These are phyloP conservation scores for Bruguiera hainesii DNA, from an alignment of 441 rosid genomes.

Conservation along the genomic window DNA sequence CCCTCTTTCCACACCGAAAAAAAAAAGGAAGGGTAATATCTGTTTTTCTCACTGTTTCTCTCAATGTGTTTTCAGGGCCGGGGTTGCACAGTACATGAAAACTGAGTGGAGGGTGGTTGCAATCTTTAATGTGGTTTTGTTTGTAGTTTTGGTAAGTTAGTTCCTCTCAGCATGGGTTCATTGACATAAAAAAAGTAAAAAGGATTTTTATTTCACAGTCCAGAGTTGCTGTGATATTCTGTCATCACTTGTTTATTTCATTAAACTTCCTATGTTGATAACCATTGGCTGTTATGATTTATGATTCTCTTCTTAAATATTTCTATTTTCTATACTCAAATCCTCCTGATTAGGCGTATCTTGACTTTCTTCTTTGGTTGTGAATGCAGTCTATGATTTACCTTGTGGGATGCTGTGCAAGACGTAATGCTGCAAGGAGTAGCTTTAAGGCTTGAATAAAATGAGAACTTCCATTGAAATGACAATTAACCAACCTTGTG, in stretches of 20 bases:
- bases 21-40: too few relatives aligned
- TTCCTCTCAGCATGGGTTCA: not conserved
- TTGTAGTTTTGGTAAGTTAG: constrained; percentile 66
- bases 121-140: constrained; percentile 63
- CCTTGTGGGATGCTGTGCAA: constrained; percentile 90
- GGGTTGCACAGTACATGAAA: constrained; percentile 94
- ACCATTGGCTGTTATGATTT: not conserved
- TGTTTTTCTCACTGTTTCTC: not conserved
- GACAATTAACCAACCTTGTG: not conserved
- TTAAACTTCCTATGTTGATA: not conserved
- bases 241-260: not conserved
- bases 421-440: constrained; percentile 59
- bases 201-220: too few relatives aligned
- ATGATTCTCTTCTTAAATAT: not conserved
- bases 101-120: constrained; percentile 90
- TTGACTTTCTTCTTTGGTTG: not conserved
- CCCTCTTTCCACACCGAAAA: not conserved
- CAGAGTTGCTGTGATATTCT: not conserved
- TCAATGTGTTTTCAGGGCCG: constrained; percentile 51
- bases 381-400: constrained; percentile 59
- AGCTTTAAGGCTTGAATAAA: constrained; percentile 44
- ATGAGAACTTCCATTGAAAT: constrained; percentile 1
- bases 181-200: not conserved
- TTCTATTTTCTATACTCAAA: not conserved
- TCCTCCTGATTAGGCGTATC: not conserved